Evolutionary conservation across 2,329 filamentous ascomycete genomes (phyloP), one percentile per base, ranked within the genome.

Genomic region (Orbilia oligospora): DNA sequence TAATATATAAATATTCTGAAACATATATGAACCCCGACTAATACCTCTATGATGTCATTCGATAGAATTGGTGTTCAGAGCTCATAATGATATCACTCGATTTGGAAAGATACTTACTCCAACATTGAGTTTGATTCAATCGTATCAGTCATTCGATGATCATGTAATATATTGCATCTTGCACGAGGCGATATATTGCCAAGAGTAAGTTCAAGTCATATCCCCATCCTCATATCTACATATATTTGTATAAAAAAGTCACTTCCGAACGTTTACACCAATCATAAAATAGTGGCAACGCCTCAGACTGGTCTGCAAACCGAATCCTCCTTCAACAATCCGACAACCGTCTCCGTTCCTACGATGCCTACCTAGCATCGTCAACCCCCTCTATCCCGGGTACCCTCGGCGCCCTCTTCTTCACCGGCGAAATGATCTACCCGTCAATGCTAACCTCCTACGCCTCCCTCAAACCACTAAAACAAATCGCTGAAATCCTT

Each of bases 381-480:
- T 30, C 73, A 84, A 76, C 81, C 83, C 18, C 9, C 5, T 1
- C 83, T 24, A 84, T 86, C 66, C 82, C 86, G 18, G 84, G 86
- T 1, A 84, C 83, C 6, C 82, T 84, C 44, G 80, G 85, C 80
- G 90, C 91, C 0, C 86, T 96, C 22, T 92, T 89, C 84, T 97
- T 97, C 85, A 93, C 93, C 0, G 94, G 94, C 76, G 95, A 98
- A 85, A 97, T 97, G 93, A 86, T 97, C 64, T 97, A 90, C 83
- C 91, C 92, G 0, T 91, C 92, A 84, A 92, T 94, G 87, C 94
- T 97, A 81, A 90, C 94, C 44, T 91, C 91, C 16, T 95, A 93
- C 82, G 87, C 89, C 0, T 93, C 97, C 84, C 89, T 98, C 20
- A 85, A 85, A n/a, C 86, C 89, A 72, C 85, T 98, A 56, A 88